phyloP scores from a whole-genome alignment of 2,329 filamentous ascomycete species.

The Colletotrichum somersetense region DNA sequence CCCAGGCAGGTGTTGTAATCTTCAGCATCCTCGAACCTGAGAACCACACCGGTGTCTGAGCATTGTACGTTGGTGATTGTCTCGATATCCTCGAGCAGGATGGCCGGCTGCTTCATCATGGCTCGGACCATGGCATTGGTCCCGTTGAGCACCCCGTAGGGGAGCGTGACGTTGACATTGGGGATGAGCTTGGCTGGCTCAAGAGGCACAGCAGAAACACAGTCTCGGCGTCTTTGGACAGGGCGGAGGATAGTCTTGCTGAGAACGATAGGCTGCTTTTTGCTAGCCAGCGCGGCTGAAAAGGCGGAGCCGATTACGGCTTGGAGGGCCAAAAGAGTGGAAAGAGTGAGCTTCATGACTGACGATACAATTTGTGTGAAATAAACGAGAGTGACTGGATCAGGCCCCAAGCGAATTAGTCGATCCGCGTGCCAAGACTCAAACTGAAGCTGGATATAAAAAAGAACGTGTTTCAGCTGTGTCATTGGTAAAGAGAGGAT shows the following conservation, averaged over 20 bases:
- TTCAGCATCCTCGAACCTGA: constrained; percentile 39
- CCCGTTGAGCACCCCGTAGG: constrained; percentile 40
- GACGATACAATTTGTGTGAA: neutral
- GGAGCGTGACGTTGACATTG: constrained; percentile 40
- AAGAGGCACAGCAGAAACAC: constrained; percentile 10
- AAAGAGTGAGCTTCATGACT: constrained; percentile 23
- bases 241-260: constrained; percentile 31
- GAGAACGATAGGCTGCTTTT: neutral
- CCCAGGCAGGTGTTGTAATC: constrained; percentile 42
- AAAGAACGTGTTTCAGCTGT: neutral
- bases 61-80: constrained; percentile 39
- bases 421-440: neutral
- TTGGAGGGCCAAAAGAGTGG: constrained; percentile 29
- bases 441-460: neutral
- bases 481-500: neutral
- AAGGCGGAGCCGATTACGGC: constrained; percentile 19
- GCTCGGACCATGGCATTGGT: constrained; percentile 38
- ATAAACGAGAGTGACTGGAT: neutral
- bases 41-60: constrained; percentile 31
- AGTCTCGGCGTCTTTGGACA: constrained; percentile 20
- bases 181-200: constrained; percentile 42
- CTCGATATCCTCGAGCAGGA: constrained; percentile 43
- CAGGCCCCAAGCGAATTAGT: neutral
- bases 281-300: constrained; percentile 24
- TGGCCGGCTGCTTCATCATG: constrained; percentile 41